A percentile compares a stretch with the other conserved stretches of the same genome.
Conservation (phyloP, 1,139 yeast genomes). For the Sugiyamaella neomexicana region DNA sequence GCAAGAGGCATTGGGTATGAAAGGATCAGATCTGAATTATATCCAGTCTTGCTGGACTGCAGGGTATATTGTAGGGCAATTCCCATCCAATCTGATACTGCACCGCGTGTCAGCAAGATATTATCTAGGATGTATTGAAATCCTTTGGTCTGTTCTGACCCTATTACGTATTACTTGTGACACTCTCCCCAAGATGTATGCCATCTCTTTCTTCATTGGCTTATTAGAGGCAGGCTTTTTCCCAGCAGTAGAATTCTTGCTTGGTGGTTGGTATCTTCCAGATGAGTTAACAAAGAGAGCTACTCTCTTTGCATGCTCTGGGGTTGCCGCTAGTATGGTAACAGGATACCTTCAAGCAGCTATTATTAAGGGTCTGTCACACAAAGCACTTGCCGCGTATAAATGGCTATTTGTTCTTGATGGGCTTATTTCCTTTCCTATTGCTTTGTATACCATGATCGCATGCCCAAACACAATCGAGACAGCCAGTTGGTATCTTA, state of each 20-base stretch:
- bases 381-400: slow-evolving; percentile 45
- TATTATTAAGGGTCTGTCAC: slow-evolving; percentile 40
- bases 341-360: slow-evolving; percentile 51
- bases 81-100: slow-evolving; percentile 57
- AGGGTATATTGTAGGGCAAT: slow-evolving; percentile 60
- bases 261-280: slow-evolving; percentile 51
- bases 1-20: slow-evolving; percentile 52
- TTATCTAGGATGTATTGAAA: slow-evolving; percentile 53
- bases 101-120: slow-evolving; percentile 56
- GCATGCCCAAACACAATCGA: slow-evolving; percentile 49
- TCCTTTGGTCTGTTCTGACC: slow-evolving; percentile 55
- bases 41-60: slow-evolving; percentile 56
- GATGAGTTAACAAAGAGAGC: slow-evolving; percentile 52
- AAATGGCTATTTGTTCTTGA: slow-evolving; percentile 54
- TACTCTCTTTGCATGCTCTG: slow-evolving; percentile 49
- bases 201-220: slow-evolving; percentile 55
- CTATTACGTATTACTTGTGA: slow-evolving; percentile 49
- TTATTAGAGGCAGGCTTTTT: slow-evolving; percentile 56
- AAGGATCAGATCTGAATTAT: slow-evolving; percentile 51
- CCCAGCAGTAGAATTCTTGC: slow-evolving; percentile 52
- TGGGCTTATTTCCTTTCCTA: slow-evolving; percentile 50
- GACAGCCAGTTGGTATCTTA: slow-evolving; percentile 45
- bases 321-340: slow-evolving; percentile 48
- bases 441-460: slow-evolving; percentile 47
- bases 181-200: slow-evolving; percentile 48